phyloP scores from a whole-genome alignment of 768 basidiomycete genomes.

The Kwoniella pini region DNA sequence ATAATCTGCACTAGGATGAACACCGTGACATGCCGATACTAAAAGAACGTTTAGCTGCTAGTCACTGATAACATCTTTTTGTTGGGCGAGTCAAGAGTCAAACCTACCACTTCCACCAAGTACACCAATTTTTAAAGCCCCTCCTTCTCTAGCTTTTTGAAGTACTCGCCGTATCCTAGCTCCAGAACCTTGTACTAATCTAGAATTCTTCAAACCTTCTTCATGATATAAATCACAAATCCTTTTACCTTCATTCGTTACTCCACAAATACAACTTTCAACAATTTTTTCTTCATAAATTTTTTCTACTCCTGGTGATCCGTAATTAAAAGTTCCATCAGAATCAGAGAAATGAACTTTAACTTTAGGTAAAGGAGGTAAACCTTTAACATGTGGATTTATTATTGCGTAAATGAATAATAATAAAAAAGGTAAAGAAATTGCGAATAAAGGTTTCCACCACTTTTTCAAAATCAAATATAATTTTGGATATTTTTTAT shows the following conservation, averaged over 20 bases:
- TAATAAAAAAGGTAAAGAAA: conserved; percentile 32
- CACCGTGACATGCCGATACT: conserved; percentile 53
- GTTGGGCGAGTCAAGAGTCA: not conserved
- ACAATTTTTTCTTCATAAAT: conserved; percentile 22
- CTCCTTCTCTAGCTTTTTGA: conserved; percentile 39
- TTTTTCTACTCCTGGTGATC: not conserved
- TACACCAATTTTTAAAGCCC: conserved; percentile 43
- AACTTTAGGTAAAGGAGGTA: conserved; percentile 41
- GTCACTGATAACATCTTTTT: too few relatives aligned
- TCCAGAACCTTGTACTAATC: conserved; percentile 40
- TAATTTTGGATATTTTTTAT: not conserved
- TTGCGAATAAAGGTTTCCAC: conserved; percentile 33
- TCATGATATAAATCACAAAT: conserved; percentile 44
- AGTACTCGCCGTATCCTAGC: conserved; percentile 42
- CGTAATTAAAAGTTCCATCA: not conserved
- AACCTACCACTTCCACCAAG: conserved; percentile 51
- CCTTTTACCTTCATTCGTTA: conserved; percentile 33
- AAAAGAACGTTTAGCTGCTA: too few relatives aligned
- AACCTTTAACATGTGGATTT: conserved; percentile 41
- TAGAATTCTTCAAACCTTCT: conserved; percentile 32
- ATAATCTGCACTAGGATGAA: conserved; percentile 40
- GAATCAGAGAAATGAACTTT: too few relatives aligned
- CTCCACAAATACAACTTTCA: conserved; percentile 30
- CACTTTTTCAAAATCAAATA: conserved; percentile 15
- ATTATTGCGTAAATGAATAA: conserved; percentile 36